A percentile compares a stretch with the other conserved stretches of the same genome.
Conservation (phyloP, 768 basidiomycete species). For the Punctularia strigosozonata region DNA sequence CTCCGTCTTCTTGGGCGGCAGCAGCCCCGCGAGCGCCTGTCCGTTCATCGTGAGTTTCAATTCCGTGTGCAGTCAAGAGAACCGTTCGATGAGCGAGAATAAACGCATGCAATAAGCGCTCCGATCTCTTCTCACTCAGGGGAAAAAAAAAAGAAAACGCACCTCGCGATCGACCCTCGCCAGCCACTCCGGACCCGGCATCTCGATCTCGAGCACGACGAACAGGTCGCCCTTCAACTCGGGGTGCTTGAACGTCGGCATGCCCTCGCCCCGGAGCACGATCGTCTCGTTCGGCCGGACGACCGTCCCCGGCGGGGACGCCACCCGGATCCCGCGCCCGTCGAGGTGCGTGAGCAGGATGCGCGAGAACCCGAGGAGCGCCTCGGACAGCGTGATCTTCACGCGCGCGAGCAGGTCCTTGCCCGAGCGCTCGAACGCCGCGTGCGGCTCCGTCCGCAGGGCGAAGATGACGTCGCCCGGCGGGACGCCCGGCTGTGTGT, state of each 20-base stretch:
- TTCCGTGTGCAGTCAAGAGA: no score
- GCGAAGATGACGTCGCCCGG: conserved; percentile 88
- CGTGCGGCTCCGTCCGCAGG: conserved; percentile 54
- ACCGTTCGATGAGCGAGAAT: no score
- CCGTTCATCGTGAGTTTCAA: no score
- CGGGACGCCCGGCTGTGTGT: conserved; percentile 62
- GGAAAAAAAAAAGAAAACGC: conserved; percentile 5
- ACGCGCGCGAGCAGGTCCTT: conserved; percentile 72
- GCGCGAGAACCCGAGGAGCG: conserved; percentile 88
- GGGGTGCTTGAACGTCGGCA: conserved; percentile 65
- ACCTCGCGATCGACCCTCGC: conserved; percentile 51
- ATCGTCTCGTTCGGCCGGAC: conserved; percentile 67
- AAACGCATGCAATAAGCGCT: no score
- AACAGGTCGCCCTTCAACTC: conserved; percentile 72
- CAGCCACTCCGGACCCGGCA: conserved; percentile 78
- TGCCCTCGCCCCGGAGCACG: conserved; percentile 74
- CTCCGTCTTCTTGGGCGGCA: conserved; percentile 68
- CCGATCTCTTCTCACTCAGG: not conserved
- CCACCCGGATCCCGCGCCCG: conserved; percentile 77
- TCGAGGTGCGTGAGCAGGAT: conserved; percentile 88
- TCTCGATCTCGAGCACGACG: conserved; percentile 76
- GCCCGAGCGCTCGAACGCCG: conserved; percentile 74
- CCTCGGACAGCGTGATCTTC: conserved; percentile 86
- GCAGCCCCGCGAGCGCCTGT: conserved; percentile 51
- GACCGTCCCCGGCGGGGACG: conserved; percentile 64